Evolutionary conservation across 1,284 basidiomycete genomes (phyloP).

Genomic region (Puccinia coronata): DNA sequence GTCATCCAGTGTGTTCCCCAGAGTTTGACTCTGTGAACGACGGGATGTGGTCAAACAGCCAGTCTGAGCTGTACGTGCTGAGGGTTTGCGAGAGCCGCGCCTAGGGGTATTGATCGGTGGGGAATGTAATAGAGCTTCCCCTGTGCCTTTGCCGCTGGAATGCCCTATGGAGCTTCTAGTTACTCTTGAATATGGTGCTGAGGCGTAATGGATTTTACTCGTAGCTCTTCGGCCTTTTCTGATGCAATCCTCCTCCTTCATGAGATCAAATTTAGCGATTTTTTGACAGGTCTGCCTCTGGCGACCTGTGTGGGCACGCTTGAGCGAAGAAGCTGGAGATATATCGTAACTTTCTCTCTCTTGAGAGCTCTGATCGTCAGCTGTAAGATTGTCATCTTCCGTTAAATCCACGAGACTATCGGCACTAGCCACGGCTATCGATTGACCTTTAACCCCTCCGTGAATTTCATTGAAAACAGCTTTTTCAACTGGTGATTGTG

Average conservation of each 20-base stretch:
- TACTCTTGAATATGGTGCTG: conserved; percentile 5
- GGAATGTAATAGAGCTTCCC: too few species aligned
- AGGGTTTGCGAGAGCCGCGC: conserved; percentile 11
- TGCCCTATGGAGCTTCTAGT: not conserved
- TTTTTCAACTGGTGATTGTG: not conserved
- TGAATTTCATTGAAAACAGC: not conserved
- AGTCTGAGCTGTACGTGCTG: not conserved
- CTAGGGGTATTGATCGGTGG: not conserved
- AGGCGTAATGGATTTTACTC: not conserved
- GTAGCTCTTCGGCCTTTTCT: not conserved
- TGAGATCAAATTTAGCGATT: not conserved
- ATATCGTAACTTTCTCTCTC: not conserved
- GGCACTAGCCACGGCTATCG: not conserved
- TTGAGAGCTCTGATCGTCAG: not conserved
- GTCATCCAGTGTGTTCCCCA: not conserved
- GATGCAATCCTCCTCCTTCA: not conserved
- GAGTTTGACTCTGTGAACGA: not conserved
- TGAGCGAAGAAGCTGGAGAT: not conserved
- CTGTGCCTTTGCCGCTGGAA: not conserved
- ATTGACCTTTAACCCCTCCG: not conserved
- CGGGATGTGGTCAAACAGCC: too few species aligned
- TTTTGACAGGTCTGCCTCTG: not conserved
- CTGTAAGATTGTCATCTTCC: not conserved
- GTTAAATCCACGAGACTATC: not conserved
- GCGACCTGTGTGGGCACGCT: not conserved